Base-by-base conservation (phyloP, 495 filamentous ascomycete genomes). In the Tuber microsphaerosporum region DNA sequence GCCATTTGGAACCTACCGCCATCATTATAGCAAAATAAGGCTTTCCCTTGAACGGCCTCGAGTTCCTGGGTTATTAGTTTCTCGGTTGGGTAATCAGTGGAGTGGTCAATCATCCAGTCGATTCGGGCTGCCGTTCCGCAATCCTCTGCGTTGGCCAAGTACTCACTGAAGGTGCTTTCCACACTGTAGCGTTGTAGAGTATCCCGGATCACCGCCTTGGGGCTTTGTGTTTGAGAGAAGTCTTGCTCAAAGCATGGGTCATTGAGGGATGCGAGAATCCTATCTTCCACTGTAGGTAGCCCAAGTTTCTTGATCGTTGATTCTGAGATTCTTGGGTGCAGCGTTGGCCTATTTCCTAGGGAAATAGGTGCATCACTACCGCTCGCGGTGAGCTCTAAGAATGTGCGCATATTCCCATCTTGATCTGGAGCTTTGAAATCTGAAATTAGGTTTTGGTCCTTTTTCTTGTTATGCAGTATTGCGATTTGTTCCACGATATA, bases 81-180 rank as follows among this genome's bases (percentile, higher is more conserved):
- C 17, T 69, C 26, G 16, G 39, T 51, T 26, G 71, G 34, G 75
- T 81, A 73, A 14, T 75, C 72, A 8, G 42, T 69, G 44, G 81
- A 75, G 26, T 81, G 68, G 51, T 86, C 85, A 31, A 86, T 70
- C 12, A 83, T 76, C 85, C 85, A 86, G 22, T 71, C 78, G 45
- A 86, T 81, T 44, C 76, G 71, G 19, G 81, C 81, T 2, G 85
- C 83, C n/a, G 76, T 74, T 61, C 31, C 31, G 46, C 79, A 78
- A 69, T 86, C 85, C 70, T 86, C 85, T 2, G 85, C 85, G 74
- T 86, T 86, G 20, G 85, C 85, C 20, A 86, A 80, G 75, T 85
- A 86, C 73, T 86, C 85, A 26, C 80, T 83, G 73, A 86, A 86
- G 17, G 85, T 86, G 19, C 77, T 76, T 61, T 81, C 81, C 20